These are phyloP conservation scores for Ophiostoma fasciatum DNA, from an alignment of 2,329 filamentous ascomycete species.

Conservation along the genomic window DNA sequence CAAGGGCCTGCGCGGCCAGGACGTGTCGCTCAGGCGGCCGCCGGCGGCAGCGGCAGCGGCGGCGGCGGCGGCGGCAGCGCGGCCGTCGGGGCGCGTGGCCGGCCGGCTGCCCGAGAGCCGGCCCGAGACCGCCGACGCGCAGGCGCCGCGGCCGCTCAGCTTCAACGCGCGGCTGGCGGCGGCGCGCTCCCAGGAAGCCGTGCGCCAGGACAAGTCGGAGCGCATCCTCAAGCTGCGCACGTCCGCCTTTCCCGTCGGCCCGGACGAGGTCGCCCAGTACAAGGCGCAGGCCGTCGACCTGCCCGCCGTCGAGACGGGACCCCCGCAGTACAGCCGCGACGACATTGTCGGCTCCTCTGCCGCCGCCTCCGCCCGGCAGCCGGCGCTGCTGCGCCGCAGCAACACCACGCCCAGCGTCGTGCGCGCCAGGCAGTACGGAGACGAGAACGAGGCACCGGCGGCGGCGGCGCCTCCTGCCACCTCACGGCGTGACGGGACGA, in stretches of 20 bases:
- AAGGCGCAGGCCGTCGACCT: slow-evolving; percentile 42
- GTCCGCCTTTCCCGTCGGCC: slow-evolving; percentile 40
- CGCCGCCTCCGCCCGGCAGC: slow-evolving; percentile 11
- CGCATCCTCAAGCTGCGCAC: slow-evolving; percentile 38
- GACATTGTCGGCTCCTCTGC: slow-evolving; percentile 45
- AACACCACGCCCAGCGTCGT: slow-evolving; percentile 25
- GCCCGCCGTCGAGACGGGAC: slow-evolving; percentile 30
- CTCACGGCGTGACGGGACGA: too few species aligned
- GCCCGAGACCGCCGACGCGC: background rate
- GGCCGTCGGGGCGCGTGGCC: slow-evolving; percentile 23
- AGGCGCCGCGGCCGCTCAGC: slow-evolving; percentile 28
- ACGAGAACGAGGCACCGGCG: background rate
- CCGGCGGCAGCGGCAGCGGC: too few species aligned
- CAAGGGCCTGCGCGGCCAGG: slow-evolving; percentile 65
- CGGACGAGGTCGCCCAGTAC: slow-evolving; percentile 43
- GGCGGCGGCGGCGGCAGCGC: too few species aligned
- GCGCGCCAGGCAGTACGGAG: slow-evolving; percentile 4
- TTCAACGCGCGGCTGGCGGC: slow-evolving; percentile 82
- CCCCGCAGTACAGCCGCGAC: slow-evolving; percentile 45
- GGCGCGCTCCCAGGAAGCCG: slow-evolving; percentile 41
- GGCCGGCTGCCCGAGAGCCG: slow-evolving; percentile 2
- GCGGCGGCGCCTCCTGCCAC: too few species aligned
- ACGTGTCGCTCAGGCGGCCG: slow-evolving; percentile 72
- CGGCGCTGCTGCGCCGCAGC: slow-evolving; percentile 24
- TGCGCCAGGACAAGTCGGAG: slow-evolving; percentile 33